A percentile compares a stretch with the other conserved stretches of the same genome.
These are phyloP conservation scores for Penicillium soppii DNA, from an alignment of 495 filamentous ascomycete genomes.

Conservation along the genomic window DNA sequence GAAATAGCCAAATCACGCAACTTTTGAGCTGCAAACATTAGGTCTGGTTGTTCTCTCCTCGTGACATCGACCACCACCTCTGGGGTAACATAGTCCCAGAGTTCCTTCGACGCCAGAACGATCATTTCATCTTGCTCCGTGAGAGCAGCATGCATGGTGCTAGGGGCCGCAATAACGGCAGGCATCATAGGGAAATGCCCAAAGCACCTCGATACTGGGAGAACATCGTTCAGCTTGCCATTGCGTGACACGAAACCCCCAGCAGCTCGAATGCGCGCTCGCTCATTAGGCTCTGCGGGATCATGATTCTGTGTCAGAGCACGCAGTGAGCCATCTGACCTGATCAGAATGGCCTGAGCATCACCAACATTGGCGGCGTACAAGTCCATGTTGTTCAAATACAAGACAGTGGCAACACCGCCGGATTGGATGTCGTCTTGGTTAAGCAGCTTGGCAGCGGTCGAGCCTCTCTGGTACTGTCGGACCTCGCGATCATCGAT, in stretches of 20 bases:
- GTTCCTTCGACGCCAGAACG: slow-evolving; percentile 82
- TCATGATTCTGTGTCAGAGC: slow-evolving; percentile 89
- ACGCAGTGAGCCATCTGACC: slow-evolving; percentile 74
- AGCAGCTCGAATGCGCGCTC: slow-evolving; percentile 87
- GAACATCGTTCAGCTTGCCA: slow-evolving; percentile 86
- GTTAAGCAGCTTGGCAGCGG: slow-evolving; percentile 68
- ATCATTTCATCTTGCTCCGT: slow-evolving; percentile 93
- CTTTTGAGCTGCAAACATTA: slow-evolving; percentile 96
- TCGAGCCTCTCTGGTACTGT: slow-evolving; percentile 65
- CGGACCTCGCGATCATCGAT: slow-evolving; percentile 67
- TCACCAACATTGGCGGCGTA: slow-evolving; percentile 96
- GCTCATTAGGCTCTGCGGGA: slow-evolving; percentile 77
- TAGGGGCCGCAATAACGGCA: slow-evolving; percentile 85
- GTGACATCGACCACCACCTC: slow-evolving; percentile 91
- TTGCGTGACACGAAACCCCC: slow-evolving; percentile 94
- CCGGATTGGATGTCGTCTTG: slow-evolving; percentile 87
- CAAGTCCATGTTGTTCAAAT: slow-evolving; percentile 82
- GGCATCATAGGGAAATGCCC: slow-evolving; percentile 92
- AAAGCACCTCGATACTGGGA: slow-evolving; percentile 91
- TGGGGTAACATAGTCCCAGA: slow-evolving; percentile 91
- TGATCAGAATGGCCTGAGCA: slow-evolving; percentile 90
- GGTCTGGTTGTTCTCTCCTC: slow-evolving; percentile 75
- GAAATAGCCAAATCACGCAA: slow-evolving; percentile 93
- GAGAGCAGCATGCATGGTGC: slow-evolving; percentile 75
- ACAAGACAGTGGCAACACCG: slow-evolving; percentile 88